A percentile compares a stretch with the other conserved stretches of the same genome.
Evolutionary conservation across 73 alveolate genomes (phyloP).

Genomic region (Stentor coeruleus): DNA sequence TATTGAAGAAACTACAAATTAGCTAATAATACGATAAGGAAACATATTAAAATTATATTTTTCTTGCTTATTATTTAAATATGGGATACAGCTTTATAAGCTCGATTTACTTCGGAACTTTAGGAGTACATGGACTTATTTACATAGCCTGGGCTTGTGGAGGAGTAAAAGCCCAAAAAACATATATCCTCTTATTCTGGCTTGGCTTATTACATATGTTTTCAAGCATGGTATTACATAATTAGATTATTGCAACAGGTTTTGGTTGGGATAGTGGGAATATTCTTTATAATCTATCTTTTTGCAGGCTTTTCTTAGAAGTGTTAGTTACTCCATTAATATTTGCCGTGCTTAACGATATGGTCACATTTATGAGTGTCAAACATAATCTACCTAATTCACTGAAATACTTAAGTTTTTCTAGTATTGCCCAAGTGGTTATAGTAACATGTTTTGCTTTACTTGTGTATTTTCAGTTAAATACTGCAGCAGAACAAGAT

Average conservation of each 20-base stretch:
- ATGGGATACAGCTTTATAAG: not conserved
- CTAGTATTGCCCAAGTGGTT: not conserved
- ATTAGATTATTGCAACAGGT: constrained; percentile 14
- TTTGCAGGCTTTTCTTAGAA: not conserved
- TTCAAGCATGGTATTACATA: not conserved
- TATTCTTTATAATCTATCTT: not conserved
- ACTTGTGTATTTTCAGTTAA: not conserved
- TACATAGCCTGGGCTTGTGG: constrained; percentile 21
- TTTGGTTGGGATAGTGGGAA: constrained; percentile 13
- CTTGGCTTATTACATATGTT: not conserved
- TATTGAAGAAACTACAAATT: not conserved
- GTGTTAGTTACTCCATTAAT: not conserved
- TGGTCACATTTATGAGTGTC: not conserved
- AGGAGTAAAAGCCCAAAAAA: constrained; percentile 24
- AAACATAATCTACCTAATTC: not conserved
- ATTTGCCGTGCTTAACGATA: constrained; percentile 1
- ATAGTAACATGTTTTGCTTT: not conserved
- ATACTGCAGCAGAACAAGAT: not conserved
- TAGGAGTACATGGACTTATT: constrained; percentile 11
- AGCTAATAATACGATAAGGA: no score
- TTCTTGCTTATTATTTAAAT: no score
- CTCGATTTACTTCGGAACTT: not conserved
- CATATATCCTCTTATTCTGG: constrained; percentile 13
- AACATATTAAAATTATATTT: no score
- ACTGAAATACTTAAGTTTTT: not conserved